Base-by-base conservation (phyloP, 2,329 filamentous ascomycete species). In the Aspergillus cejpii region DNA sequence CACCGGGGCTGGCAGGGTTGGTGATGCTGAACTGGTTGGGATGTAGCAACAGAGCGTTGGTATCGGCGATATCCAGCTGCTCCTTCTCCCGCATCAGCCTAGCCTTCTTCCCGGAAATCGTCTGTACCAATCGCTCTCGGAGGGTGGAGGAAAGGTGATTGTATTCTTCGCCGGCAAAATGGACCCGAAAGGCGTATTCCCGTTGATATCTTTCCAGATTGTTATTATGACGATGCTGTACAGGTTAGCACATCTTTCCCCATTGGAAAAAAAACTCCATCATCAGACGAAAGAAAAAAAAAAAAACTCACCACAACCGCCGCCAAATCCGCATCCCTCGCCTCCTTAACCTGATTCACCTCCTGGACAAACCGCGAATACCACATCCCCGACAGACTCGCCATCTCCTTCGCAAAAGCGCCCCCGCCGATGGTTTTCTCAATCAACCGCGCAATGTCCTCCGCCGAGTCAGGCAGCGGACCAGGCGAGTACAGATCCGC, bases 361-460 rank as follows among this genome's bases (percentile, higher is more conserved):
- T 91, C 82, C 54, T 87, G 80, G 15, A 92, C 81, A 71, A 94
- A 97, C 55, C 87, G 82, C 47, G 84, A 78, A 65, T 95, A 96
- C 61, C 85, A 81, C 58, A 83, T 87, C 1, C 92, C 92, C 26
- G 88, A 77, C 55, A 80, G 65, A 24, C 74, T 74, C 34, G 73
- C 70, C 62, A 78, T 80, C 55, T 83, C 88, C 70, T 86, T 84
- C 42, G 84, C 87, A 62, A 60, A 85, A 68, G 59, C 79, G 77
- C 68, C 78, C 8, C 73, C 73, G 41, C 76, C 74, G 28, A 72
- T 70, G 44, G 78, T 74, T 46, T 76, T 72, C 50, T 75, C 72
- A 47, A 80, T 78, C 59, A 84, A 69, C 54, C 81, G 79, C 41
- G 77, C 74, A 50, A 89, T 81, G 45, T 85, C 79, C 50, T 88